phyloP scores from a whole-genome alignment of 768 basidiomycete species.

The Vararia minispora region DNA sequence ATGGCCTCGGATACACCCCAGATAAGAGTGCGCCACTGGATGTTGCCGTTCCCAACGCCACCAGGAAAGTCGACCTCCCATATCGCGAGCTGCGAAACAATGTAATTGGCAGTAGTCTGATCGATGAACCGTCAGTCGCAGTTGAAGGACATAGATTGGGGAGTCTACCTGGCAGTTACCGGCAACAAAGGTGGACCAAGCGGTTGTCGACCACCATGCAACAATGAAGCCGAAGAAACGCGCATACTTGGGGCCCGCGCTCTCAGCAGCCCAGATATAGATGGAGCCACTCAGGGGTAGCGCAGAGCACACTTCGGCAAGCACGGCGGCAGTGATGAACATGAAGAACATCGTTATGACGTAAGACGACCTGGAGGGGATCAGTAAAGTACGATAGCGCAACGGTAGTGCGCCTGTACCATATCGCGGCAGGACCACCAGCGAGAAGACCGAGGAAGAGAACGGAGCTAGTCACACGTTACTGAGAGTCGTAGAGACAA shows the following conservation, averaged over 20 bases:
- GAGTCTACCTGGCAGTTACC: conserved; percentile 67
- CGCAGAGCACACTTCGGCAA: conserved; percentile 88
- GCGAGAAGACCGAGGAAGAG: conserved; percentile 76
- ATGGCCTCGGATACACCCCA: conserved; percentile 75
- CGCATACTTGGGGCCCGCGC: conserved; percentile 79
- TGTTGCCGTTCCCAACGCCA: conserved; percentile 52
- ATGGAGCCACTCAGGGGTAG: conserved; percentile 83
- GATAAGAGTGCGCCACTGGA: conserved; percentile 80
- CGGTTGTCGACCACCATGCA: conserved; percentile 89
- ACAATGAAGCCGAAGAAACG: conserved; percentile 84
- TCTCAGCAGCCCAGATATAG: conserved; percentile 92
- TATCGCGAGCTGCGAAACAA: conserved; percentile 74
- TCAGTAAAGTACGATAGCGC: conserved; percentile 9
- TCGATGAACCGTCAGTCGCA: neutral
- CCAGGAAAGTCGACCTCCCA: conserved; percentile 81
- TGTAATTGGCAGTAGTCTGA: conserved; percentile 84
- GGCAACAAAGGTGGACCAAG: conserved; percentile 94
- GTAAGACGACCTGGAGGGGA: conserved; percentile 61
- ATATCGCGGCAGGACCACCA: conserved; percentile 81
- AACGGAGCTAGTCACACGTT: conserved; percentile 39
- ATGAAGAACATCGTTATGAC: conserved; percentile 76
- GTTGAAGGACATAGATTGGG: neutral
- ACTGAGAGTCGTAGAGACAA: neutral
- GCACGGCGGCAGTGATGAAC: conserved; percentile 76
- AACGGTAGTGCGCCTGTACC: conserved; percentile 28